Conservation (phyloP, 1,139 yeast species). For the Protomyces macrosporus region DNA sequence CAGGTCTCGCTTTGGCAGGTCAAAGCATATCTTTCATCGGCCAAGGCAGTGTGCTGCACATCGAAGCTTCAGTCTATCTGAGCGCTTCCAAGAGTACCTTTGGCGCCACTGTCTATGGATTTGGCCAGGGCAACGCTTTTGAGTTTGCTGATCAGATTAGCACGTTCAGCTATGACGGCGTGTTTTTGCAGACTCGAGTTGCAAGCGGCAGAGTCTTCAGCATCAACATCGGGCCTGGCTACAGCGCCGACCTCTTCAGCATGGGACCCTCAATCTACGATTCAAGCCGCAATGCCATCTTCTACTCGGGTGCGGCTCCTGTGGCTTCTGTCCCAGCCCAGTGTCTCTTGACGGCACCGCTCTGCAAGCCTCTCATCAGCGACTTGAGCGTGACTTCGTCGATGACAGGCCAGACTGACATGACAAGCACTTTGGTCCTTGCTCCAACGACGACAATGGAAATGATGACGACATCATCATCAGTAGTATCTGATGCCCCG, state of each 20-base stretch:
- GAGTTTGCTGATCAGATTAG: background rate
- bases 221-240: constrained; percentile 9
- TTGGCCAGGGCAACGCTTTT: constrained; percentile 3
- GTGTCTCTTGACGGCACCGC: background rate
- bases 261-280: background rate
- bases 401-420: too few relatives aligned
- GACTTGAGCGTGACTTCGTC: too few relatives aligned
- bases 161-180: background rate
- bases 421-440: too few relatives aligned
- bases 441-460: too few relatives aligned
- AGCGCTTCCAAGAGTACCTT: background rate
- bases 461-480: too few relatives aligned
- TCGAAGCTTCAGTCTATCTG: constrained; percentile 4
- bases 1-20: background rate
- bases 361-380: background rate
- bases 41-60: background rate
- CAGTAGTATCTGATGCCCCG: too few relatives aligned
- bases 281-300: background rate
- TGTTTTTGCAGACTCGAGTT: background rate
- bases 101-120: constrained; percentile 7
- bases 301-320: background rate
- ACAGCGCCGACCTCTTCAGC: background rate
- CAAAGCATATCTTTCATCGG: constrained; percentile 1
- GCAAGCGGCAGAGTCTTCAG: background rate
- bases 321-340: background rate